These are phyloP conservation scores for Diplodia mutila DNA, from an alignment of 2,329 filamentous ascomycete species.

Conservation along the genomic window DNA sequence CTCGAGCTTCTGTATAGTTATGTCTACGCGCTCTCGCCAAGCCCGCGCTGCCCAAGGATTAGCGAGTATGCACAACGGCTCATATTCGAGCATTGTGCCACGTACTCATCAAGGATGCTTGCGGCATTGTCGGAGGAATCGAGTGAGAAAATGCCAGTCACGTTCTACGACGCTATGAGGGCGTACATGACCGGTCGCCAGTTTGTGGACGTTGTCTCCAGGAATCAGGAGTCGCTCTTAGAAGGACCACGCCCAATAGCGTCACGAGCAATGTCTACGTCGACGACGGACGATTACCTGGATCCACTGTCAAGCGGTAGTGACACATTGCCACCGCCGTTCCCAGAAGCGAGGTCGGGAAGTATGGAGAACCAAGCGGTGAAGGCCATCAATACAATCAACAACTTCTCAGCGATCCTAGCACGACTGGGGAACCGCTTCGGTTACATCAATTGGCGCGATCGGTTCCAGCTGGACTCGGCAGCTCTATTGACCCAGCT, in stretches of 20 bases:
- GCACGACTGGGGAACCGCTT: conserved; percentile 52
- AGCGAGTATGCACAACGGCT: conserved; percentile 76
- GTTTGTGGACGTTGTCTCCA: conserved; percentile 60
- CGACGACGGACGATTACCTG: conserved; percentile 34
- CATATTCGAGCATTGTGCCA: conserved; percentile 83
- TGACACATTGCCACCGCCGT: conserved; percentile 37
- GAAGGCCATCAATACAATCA: conserved; percentile 52
- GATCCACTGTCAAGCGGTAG: conserved; percentile 43
- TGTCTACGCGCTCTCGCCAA: conserved; percentile 85
- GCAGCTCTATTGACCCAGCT: conserved; percentile 47
- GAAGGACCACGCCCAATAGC: conserved; percentile 43
- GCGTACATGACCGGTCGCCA: conserved; percentile 71
- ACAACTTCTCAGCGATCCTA: conserved; percentile 51
- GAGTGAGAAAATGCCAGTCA: conserved; percentile 69
- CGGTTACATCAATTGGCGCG: conserved; percentile 55
- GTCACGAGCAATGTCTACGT: conserved; percentile 34
- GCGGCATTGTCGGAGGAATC: conserved; percentile 61
- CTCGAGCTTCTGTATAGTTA: conserved; percentile 90
- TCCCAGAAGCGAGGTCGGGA: conserved; percentile 34
- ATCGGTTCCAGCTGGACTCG: conserved; percentile 53
- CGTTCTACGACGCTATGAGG: conserved; percentile 84
- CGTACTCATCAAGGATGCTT: conserved; percentile 77
- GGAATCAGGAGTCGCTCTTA: conserved; percentile 54
- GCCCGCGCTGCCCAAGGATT: conserved; percentile 71
- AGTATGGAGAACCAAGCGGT: conserved; percentile 41